These are phyloP conservation scores for Tylopilus plumbeoviolaceoides DNA, from an alignment of 768 basidiomycete species.

Conservation along the genomic window DNA sequence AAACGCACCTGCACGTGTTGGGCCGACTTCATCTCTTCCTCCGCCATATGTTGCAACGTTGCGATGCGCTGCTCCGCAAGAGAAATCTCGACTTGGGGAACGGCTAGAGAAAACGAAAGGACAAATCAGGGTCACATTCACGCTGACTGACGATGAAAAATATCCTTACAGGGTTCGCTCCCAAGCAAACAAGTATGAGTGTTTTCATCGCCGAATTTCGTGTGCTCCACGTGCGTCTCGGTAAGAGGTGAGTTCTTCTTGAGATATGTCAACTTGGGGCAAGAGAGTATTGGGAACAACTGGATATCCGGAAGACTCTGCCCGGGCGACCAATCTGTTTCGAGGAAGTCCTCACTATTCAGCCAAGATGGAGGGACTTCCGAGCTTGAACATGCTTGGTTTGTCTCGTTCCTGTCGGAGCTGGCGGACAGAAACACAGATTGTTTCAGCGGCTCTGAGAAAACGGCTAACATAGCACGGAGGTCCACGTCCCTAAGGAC, in stretches of 20 bases:
- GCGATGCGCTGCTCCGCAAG: constrained; percentile 53
- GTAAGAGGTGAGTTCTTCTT: constrained; percentile 50
- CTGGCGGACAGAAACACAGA: constrained; percentile 45
- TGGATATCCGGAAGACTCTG: constrained; percentile 55
- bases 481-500: constrained; percentile 73
- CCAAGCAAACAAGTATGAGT: constrained; percentile 82
- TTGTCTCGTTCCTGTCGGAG: constrained; percentile 41
- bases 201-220: constrained; percentile 83
- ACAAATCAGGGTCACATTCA: constrained; percentile 1
- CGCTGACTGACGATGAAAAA: not conserved
- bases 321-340: constrained; percentile 61
- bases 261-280: constrained; percentile 82
- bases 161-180: constrained; percentile 56
- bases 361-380: constrained; percentile 60
- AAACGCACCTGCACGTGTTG: constrained; percentile 15
- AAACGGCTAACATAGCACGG: constrained; percentile 73
- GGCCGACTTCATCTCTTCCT: constrained; percentile 10
- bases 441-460: constrained; percentile 67
- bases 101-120: constrained; percentile 38
- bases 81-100: constrained; percentile 59
- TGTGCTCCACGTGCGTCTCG: constrained; percentile 40
- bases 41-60: constrained; percentile 36
- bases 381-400: constrained; percentile 24
- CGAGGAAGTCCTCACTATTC: constrained; percentile 78
- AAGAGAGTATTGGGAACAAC: constrained; percentile 66